phyloP scores from a whole-genome alignment of 1,139 yeast genomes.

The Geotrichum phurueaensis region DNA sequence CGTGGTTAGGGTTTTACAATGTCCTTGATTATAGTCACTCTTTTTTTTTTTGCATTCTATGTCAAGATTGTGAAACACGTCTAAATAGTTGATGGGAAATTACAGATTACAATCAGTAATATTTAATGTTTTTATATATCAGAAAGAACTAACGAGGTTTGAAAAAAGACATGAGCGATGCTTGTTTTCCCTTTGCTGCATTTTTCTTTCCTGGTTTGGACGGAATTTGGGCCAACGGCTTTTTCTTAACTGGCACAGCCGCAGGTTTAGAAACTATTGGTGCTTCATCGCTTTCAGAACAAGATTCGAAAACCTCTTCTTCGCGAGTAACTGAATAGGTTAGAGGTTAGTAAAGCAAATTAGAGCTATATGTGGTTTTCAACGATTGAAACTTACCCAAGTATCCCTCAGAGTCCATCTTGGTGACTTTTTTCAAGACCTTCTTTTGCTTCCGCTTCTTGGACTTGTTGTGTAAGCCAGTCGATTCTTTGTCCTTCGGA shows the following conservation, averaged over 20 bases:
- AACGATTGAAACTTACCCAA: conserved; percentile 7
- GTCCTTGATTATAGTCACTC: background rate
- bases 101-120: background rate
- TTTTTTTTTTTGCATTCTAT: background rate
- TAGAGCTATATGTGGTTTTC: background rate
- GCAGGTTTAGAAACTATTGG: background rate
- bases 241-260: background rate
- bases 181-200: conserved; percentile 12
- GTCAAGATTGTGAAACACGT: background rate
- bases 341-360: background rate
- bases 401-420: conserved; percentile 14
- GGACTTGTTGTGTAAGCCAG: background rate
- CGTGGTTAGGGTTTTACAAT: conserved; percentile 4
- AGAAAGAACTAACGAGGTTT: conserved; percentile 2
- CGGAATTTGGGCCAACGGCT: conserved; percentile 2
- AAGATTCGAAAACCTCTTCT: conserved; percentile 17
- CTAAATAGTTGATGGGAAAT: background rate
- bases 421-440: conserved; percentile 13
- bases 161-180: conserved; percentile 14
- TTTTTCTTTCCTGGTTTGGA: conserved; percentile 2
- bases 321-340: conserved; percentile 6
- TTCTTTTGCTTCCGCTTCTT: conserved; percentile 9
- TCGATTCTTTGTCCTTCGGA: background rate
- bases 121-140: background rate
- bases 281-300: conserved; percentile 13